phyloP scores from a whole-genome alignment of 1,284 basidiomycete species.

The Heterobasidion annosum region DNA sequence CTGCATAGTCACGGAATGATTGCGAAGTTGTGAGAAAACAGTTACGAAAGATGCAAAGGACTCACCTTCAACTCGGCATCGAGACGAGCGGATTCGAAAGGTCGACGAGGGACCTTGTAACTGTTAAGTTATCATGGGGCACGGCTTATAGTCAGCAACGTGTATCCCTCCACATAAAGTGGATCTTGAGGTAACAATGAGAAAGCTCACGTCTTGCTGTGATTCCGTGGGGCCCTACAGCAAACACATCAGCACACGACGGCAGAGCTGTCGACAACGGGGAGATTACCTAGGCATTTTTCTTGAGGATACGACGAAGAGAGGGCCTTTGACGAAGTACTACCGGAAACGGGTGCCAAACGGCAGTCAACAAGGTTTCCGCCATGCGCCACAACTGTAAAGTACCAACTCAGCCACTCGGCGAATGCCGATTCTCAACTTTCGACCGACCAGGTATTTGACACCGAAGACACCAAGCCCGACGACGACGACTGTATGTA shows the following conservation, averaged over 20 bases:
- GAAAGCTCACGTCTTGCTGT: constrained; percentile 81
- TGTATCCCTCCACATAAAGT: constrained; percentile 55
- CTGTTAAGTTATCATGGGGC: constrained; percentile 55
- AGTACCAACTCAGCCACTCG: constrained; percentile 27
- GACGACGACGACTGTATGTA: constrained; percentile 26
- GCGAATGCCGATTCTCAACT: constrained; percentile 14
- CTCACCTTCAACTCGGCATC: constrained; percentile 96
- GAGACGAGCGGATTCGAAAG: constrained; percentile 97
- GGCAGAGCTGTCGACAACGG: constrained; percentile 9
- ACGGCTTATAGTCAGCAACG: constrained; percentile 51
- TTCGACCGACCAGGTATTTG: constrained; percentile 12
- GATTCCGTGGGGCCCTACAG: constrained; percentile 78
- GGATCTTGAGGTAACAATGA: constrained; percentile 46
- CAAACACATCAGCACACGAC: constrained; percentile 25
- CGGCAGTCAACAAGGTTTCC: constrained; percentile 16
- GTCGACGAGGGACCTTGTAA: constrained; percentile 97
- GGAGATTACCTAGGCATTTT: constrained; percentile 73
- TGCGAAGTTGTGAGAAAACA: constrained; percentile 2
- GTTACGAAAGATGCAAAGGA: background rate
- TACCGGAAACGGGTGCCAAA: constrained; percentile 11
- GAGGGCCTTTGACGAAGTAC: constrained; percentile 12
- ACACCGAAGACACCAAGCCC: constrained; percentile 23
- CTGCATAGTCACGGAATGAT: constrained; percentile 28
- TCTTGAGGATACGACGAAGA: constrained; percentile 32
- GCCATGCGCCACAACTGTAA: constrained; percentile 31